Percentiles rank a stretch among this genome's conserved stretches.
phyloP scores from a whole-genome alignment of 306 rosid species.

The Dryas octopetala region DNA sequence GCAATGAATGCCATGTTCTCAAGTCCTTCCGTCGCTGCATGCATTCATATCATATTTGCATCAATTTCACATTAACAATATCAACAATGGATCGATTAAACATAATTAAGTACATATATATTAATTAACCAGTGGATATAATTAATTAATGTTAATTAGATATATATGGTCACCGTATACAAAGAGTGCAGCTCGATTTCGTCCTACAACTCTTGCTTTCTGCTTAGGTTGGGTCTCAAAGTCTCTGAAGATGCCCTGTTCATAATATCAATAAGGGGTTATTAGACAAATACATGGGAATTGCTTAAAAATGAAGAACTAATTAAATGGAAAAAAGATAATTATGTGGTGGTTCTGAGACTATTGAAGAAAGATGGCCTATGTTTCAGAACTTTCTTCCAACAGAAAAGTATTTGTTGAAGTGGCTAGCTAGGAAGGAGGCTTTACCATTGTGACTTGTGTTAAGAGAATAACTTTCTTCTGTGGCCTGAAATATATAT shows the following conservation, averaged over 20 bases:
- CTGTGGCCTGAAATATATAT: too few relatives aligned
- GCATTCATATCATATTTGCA: not conserved
- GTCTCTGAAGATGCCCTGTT: slow-evolving; percentile 49
- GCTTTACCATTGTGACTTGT: slow-evolving; percentile 1
- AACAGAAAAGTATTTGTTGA: not conserved
- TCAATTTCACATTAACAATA: not conserved
- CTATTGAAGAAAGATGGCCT: too few relatives aligned
- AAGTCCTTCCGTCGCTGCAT: slow-evolving; percentile 69
- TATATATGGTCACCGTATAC: slow-evolving; percentile 47
- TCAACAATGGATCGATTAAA: too few relatives aligned
- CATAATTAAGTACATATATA: too few relatives aligned
- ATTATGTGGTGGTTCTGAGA: too few relatives aligned
- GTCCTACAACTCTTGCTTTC: slow-evolving; percentile 46
- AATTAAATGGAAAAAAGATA: not conserved
- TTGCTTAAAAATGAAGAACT: not conserved
- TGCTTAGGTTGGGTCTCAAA: slow-evolving; percentile 25
- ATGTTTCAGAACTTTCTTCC: not conserved
- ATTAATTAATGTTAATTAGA: not conserved
- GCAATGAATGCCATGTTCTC: slow-evolving; percentile 81
- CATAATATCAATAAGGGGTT: not conserved
- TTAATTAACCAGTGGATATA: not conserved
- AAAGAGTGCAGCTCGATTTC: slow-evolving; percentile 62
- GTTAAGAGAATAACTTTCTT: not conserved
- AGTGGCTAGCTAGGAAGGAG: not conserved
- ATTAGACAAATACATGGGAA: not conserved